These are phyloP conservation scores for Athelia sp. DNA, from an alignment of 1,284 basidiomycete genomes.

Conservation along the genomic window DNA sequence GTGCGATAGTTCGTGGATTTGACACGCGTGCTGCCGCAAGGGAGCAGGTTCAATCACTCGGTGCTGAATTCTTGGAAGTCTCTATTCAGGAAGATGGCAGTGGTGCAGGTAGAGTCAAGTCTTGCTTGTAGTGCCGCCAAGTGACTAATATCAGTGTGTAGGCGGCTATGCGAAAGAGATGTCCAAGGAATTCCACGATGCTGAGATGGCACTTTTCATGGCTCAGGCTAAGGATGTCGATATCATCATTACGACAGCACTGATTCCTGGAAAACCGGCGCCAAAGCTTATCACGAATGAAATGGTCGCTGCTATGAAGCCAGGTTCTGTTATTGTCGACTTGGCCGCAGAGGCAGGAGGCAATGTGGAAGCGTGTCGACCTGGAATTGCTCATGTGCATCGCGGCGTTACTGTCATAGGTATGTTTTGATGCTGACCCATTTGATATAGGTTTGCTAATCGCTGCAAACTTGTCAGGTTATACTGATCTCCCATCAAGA, in stretches of 20 bases:
- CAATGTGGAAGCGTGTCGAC: conserved; percentile 76
- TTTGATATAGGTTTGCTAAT: conserved; percentile 1
- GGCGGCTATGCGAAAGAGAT: conserved; percentile 89
- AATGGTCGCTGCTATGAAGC: conserved; percentile 84
- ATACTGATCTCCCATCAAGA: conserved; percentile 77
- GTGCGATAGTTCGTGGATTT: conserved; percentile 82
- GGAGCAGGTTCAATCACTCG: conserved; percentile 83
- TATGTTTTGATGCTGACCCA: conserved; percentile 18
- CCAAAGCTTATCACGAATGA: conserved; percentile 78
- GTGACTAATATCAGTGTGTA: too few relatives aligned
- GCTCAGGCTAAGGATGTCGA: conserved; percentile 84
- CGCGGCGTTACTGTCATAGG: conserved; percentile 79
- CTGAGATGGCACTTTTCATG: conserved; percentile 85
- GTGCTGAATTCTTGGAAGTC: conserved; percentile 83
- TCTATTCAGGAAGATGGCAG: conserved; percentile 73
- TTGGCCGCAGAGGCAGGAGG: conserved; percentile 81
- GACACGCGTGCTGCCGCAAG: conserved; percentile 79
- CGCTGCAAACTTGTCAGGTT: conserved; percentile 39
- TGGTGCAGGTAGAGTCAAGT: conserved; percentile 41
- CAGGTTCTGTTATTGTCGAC: conserved; percentile 83
- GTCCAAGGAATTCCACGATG: conserved; percentile 85
- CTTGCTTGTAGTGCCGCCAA: too few relatives aligned
- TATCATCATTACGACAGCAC: conserved; percentile 80
- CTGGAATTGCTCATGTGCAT: conserved; percentile 64
- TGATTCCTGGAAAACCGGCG: conserved; percentile 80